These are phyloP conservation scores for Cynanchum wilfordii DNA, from an alignment of 257 asterid species.

Conservation along the genomic window DNA sequence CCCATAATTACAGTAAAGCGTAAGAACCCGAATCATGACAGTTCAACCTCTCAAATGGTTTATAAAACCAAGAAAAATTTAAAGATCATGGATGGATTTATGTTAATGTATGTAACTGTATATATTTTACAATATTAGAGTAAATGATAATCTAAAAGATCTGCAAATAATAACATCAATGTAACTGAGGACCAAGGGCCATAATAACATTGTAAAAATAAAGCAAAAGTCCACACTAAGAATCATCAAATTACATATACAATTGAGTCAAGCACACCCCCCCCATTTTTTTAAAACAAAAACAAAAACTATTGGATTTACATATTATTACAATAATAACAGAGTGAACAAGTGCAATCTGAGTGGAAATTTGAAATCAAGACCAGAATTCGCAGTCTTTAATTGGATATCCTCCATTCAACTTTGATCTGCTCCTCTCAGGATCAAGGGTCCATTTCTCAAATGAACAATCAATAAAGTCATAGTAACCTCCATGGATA, in stretches of 20 bases:
- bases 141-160: too few relatives aligned
- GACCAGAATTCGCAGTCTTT: slow-evolving; percentile 64
- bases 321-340: slow-evolving; percentile 4
- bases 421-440: slow-evolving; percentile 28
- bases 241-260: background rate
- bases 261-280: background rate
- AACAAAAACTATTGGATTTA: background rate
- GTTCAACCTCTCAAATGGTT: too few relatives aligned
- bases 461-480: slow-evolving; percentile 73
- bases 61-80: too few relatives aligned
- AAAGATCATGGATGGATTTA: too few relatives aligned
- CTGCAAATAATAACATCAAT: too few relatives aligned
- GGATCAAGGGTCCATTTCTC: slow-evolving; percentile 88
- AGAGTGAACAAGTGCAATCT: background rate
- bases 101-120: too few relatives aligned
- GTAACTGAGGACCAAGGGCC: too few relatives aligned
- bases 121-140: too few relatives aligned
- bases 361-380: slow-evolving; percentile 20
- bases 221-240: background rate
- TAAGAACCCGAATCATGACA: too few relatives aligned
- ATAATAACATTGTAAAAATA: too few relatives aligned
- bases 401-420: slow-evolving; percentile 40
- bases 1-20: too few relatives aligned
- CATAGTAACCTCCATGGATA: slow-evolving; percentile 93
- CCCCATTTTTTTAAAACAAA: too few relatives aligned